phyloP scores from a whole-genome alignment of 2,329 filamentous ascomycete genomes.

The Exophiala sp. region DNA sequence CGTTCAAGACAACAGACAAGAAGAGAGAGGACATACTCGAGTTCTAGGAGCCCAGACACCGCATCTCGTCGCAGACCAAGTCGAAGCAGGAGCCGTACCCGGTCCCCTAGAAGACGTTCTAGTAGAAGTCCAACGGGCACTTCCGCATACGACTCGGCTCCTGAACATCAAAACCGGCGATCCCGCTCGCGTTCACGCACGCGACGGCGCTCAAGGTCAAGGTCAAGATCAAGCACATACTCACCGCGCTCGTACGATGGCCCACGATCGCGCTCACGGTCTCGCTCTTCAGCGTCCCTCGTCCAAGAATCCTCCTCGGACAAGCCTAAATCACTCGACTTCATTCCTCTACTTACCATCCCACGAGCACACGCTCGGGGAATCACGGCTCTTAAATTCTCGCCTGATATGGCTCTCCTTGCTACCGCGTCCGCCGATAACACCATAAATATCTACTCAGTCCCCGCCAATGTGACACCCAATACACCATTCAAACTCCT shows the following conservation, averaged over 20 bases:
- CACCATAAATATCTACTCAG: slow-evolving; percentile 73
- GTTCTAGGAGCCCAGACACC: slow-evolving; percentile 13
- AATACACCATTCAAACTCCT: slow-evolving; percentile 70
- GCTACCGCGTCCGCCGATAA: slow-evolving; percentile 85
- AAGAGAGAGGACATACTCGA: slow-evolving; percentile 17
- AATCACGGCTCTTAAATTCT: slow-evolving; percentile 81
- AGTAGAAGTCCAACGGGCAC: slow-evolving; percentile 14
- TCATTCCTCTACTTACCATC: slow-evolving; percentile 26
- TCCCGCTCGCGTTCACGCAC: background rate
- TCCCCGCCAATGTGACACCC: slow-evolving; percentile 14
- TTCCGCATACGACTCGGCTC: slow-evolving; percentile 20
- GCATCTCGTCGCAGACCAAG: slow-evolving; percentile 9
- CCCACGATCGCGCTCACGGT: slow-evolving; percentile 24
- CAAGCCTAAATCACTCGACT: slow-evolving; percentile 19
- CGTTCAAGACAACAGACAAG: slow-evolving; percentile 9
- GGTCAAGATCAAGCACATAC: slow-evolving; percentile 32
- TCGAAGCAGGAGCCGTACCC: background rate
- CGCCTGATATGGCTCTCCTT: slow-evolving; percentile 82
- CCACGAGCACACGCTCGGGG: slow-evolving; percentile 50
- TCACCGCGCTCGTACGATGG: slow-evolving; percentile 33
- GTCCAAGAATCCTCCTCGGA: slow-evolving; percentile 5
- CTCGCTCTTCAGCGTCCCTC: slow-evolving; percentile 26
- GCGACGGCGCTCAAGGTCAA: slow-evolving; percentile 9
- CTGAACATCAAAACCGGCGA: slow-evolving; percentile 10
- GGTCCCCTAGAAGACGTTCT: slow-evolving; percentile 12